These are phyloP conservation scores for Sergeia podlipaevii DNA, from an alignment of 208 protist species.

Conservation along the genomic window DNA sequence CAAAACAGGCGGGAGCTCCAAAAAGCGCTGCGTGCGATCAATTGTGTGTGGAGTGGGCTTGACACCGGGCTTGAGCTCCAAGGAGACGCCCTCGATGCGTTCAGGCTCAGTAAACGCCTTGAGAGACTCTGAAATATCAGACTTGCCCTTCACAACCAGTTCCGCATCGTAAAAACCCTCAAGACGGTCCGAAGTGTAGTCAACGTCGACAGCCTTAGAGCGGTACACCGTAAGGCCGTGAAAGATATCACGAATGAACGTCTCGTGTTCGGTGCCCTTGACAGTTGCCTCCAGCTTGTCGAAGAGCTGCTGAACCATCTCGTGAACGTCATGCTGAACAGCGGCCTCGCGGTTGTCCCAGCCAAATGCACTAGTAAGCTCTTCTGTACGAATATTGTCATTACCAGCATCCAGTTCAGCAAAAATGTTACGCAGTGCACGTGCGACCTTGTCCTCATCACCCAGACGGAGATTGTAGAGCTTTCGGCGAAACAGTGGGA, in stretches of 20 bases:
- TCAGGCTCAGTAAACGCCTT: constrained; percentile 55
- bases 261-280: constrained; percentile 64
- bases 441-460: constrained; percentile 26
- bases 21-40: constrained; percentile 69
- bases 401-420: constrained; percentile 47
- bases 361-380: constrained; percentile 88
- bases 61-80: constrained; percentile 50
- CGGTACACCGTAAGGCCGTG: constrained; percentile 67
- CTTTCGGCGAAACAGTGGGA: constrained; percentile 58
- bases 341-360: constrained; percentile 60
- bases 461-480: constrained; percentile 38
- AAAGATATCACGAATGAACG: constrained; percentile 77
- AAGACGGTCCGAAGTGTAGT: constrained; percentile 59
- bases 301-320: constrained; percentile 85
- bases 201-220: constrained; percentile 59
- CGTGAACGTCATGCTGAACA: constrained; percentile 90
- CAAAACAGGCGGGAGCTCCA: constrained; percentile 81
- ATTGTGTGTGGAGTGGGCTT: constrained; percentile 52
- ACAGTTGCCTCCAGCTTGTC: constrained; percentile 72
- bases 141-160: constrained; percentile 80
- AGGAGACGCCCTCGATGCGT: constrained; percentile 80
- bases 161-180: constrained; percentile 89
- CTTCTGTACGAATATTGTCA: constrained; percentile 55
- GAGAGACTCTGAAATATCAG: constrained; percentile 74
- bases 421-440: constrained; percentile 74